A percentile compares a stretch with the other conserved stretches of the same genome.
Conservation (phyloP, 305 asterid genomes). For the Rubia peregrina region DNA sequence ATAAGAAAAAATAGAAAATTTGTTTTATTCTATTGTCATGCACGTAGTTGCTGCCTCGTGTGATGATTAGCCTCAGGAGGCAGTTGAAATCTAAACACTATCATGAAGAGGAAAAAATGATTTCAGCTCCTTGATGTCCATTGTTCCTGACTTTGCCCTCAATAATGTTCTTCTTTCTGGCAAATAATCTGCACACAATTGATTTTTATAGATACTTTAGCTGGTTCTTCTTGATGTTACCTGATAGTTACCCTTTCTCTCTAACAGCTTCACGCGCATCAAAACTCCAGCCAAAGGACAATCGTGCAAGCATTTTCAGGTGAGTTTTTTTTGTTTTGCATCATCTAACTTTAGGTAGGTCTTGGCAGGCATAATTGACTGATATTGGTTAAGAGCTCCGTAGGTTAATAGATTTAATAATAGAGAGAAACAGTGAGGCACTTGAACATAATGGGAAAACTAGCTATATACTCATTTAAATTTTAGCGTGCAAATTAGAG, state of each 20-base stretch:
- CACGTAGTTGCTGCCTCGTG: not conserved
- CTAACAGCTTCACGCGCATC: constrained; percentile 62
- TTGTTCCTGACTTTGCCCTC: not conserved
- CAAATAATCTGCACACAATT: not conserved
- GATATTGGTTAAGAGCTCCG: not conserved
- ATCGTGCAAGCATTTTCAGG: constrained; percentile 88
- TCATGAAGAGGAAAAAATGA: not conserved
- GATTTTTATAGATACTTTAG: not conserved
- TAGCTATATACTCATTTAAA: not conserved
- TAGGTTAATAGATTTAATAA: not conserved
- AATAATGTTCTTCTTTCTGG: not conserved
- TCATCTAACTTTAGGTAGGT: constrained; percentile 3
- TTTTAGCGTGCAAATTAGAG: not conserved
- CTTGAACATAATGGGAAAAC: not conserved
- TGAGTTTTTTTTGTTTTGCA: constrained; percentile 22
- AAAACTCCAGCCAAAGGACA: constrained; percentile 78
- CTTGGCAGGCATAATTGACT: constrained; percentile 11
- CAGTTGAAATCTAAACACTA: constrained; percentile 3
- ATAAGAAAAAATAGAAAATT: not conserved
- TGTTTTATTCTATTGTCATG: not conserved
- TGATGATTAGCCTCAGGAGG: not conserved
- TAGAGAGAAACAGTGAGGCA: not conserved
- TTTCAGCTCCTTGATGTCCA: not conserved
- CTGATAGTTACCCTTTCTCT: constrained; percentile 12
- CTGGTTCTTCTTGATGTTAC: not conserved